Base-by-base conservation (phyloP, 306 rosid species). In the Corylus avellana region DNA sequence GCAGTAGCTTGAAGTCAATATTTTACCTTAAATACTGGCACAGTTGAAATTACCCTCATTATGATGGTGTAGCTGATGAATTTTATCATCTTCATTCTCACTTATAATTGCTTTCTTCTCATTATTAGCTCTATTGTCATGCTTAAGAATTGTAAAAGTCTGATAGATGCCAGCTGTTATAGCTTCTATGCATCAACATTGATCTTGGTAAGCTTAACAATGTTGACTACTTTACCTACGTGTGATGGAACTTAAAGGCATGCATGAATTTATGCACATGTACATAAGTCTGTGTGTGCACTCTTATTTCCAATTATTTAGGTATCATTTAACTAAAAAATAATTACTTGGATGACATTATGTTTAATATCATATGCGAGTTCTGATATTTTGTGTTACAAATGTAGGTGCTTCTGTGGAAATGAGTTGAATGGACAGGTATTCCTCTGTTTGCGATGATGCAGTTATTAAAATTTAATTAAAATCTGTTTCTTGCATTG, bases 351-450 rank as follows among this genome's bases (percentile, higher is more conserved):
- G 27, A 66, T 59, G 50, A 17, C 27, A 78, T 81, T 47, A 49
- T 72, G 17, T 59, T 64, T 64, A 55, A n/a, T 51, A 44, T 55
- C 13, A n/a, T 83, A 42, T 74, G 68, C 12, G 8, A 61, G 39
- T 76, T 82, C 81, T 89, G 70, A 89, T 81, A 75, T 80, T 37
- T 75, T 66, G 9, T 75, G 81, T 46, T 78, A 56, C 84, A 77
- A 70, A 25, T 89, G 73, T 90, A 95, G 99, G 86, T 85, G 67
- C 80, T 88, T 93, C 20, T 62, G 83, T 80, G 97, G 96, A 77
- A 91, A 79, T 55, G 99, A 92, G 75, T 82, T 90, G 78, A 80
- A 81, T 47, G 97, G 92, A 32, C 97, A 91, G 96, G 99, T 95
- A 86, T 39, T 59, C 78, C 3, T 74, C 51, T 74, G 77, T 82